phyloP scores from a whole-genome alignment of 352 stramenopile species.

The Phytopythium mirpurense region DNA sequence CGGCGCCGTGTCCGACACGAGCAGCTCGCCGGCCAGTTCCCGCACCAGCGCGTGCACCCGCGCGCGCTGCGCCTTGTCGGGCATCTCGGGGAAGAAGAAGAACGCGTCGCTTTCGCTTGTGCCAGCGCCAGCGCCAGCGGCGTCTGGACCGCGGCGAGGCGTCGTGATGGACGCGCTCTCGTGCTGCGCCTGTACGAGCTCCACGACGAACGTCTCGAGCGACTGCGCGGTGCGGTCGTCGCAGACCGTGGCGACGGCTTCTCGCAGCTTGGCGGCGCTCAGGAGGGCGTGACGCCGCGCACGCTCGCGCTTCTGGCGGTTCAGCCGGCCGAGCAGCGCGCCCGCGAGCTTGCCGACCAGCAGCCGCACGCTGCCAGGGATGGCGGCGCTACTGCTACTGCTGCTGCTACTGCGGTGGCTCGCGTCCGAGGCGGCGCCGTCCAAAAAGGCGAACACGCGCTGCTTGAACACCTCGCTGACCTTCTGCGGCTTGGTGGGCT shows the following conservation, averaged over 20 bases:
- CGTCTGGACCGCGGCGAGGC: not conserved
- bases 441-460: conserved; percentile 54
- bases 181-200: conserved; percentile 10
- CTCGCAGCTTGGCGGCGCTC: conserved; percentile 39
- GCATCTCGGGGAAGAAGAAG: conserved; percentile 74
- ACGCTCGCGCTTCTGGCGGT: conserved; percentile 48
- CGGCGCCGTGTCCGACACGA: conserved; percentile 83
- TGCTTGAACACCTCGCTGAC: conserved; percentile 80
- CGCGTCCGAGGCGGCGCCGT: conserved; percentile 28
- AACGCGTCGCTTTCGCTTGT: conserved; percentile 4
- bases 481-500: conserved; percentile 40
- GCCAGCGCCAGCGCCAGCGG: not conserved
- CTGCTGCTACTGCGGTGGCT: not conserved
- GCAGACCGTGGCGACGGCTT: conserved; percentile 38
- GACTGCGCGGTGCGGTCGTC: conserved; percentile 29
- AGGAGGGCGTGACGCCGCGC: conserved; percentile 27
- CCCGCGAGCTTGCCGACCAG: conserved; percentile 60
- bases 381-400: conserved; percentile 17
- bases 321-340: conserved; percentile 53
- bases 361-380: conserved; percentile 29
- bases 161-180: too few relatives aligned
- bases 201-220: conserved; percentile 39
- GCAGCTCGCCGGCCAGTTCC: conserved; percentile 45
- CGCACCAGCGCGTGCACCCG: conserved; percentile 84
- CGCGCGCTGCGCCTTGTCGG: conserved; percentile 81